A percentile compares a stretch with the other conserved stretches of the same genome.
Conservation (phyloP, 1,284 basidiomycete species). For the Apiotrichum akiyoshidainum region DNA sequence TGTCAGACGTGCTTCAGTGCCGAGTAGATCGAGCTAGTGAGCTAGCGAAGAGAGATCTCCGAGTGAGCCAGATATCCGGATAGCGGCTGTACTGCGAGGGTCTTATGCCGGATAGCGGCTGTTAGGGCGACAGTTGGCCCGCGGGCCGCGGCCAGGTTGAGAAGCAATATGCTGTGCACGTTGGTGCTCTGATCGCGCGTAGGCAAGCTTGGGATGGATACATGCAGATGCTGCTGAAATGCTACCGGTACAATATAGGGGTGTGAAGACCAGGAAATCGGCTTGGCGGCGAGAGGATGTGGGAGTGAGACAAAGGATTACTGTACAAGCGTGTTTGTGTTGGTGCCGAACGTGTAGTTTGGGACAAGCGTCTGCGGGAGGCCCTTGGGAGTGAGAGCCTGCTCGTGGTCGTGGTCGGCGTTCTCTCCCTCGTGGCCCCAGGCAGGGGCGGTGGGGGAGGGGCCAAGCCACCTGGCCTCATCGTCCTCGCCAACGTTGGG, state of each 20-base stretch:
- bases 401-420: background rate
- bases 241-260: background rate
- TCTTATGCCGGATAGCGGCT: too few species aligned
- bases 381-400: slow-evolving; percentile 3
- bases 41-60: too few species aligned
- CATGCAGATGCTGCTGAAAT: background rate
- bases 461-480: background rate
- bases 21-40: too few species aligned
- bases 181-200: too few species aligned
- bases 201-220: background rate
- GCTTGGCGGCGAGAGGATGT: too few species aligned
- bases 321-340: slow-evolving; percentile 1
- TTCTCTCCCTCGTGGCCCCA: background rate
- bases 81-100: too few species aligned
- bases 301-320: background rate
- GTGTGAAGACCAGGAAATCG: background rate
- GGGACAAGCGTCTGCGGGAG: background rate
- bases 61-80: too few species aligned
- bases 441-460: background rate
- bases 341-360: background rate
- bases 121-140: too few species aligned
- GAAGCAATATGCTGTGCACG: too few species aligned
- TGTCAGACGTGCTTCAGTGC: too few species aligned
- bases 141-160: too few species aligned
- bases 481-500: slow-evolving; percentile 12